phyloP scores from a whole-genome alignment of 140 eudicot genomes.

The Senecio squalidus region DNA sequence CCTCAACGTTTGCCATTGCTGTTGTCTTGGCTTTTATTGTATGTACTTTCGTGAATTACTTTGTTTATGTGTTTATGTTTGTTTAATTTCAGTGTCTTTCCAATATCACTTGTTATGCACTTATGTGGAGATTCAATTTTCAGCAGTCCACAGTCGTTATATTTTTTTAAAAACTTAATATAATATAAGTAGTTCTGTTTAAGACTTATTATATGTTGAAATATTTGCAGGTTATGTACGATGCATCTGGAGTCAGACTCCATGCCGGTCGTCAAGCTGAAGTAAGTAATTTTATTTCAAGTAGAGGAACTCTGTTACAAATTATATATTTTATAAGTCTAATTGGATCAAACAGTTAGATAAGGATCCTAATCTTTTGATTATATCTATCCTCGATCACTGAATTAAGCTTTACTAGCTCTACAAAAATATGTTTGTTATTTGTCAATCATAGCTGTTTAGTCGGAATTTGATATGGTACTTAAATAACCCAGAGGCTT shows the following conservation, averaged over 20 bases:
- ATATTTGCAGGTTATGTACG: constrained; percentile 59
- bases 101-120: too few species aligned
- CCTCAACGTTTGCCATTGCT: constrained; percentile 56
- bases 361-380: too few species aligned
- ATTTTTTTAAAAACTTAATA: neutral
- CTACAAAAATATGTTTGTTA: too few species aligned
- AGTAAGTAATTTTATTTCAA: constrained; percentile 31
- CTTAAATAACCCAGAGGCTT: too few species aligned
- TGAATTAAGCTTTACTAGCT: too few species aligned
- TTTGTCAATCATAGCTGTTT: too few species aligned
- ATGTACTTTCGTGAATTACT: constrained; percentile 19
- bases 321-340: neutral
- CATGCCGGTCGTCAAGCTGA: constrained; percentile 83
- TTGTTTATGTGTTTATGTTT: neutral
- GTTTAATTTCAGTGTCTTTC: neutral
- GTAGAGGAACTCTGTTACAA: neutral
- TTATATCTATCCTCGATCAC: too few species aligned
- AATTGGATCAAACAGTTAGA: neutral
- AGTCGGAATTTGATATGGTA: too few species aligned
- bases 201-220: neutral
- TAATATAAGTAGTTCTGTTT: neutral
- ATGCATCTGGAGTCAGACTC: constrained; percentile 66
- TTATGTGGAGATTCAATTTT: neutral
- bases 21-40: constrained; percentile 57
- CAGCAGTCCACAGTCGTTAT: too few species aligned